Evolutionary conservation across 2,329 filamentous ascomycete genomes (phyloP).

Genomic region (Lanzia echinophila): DNA sequence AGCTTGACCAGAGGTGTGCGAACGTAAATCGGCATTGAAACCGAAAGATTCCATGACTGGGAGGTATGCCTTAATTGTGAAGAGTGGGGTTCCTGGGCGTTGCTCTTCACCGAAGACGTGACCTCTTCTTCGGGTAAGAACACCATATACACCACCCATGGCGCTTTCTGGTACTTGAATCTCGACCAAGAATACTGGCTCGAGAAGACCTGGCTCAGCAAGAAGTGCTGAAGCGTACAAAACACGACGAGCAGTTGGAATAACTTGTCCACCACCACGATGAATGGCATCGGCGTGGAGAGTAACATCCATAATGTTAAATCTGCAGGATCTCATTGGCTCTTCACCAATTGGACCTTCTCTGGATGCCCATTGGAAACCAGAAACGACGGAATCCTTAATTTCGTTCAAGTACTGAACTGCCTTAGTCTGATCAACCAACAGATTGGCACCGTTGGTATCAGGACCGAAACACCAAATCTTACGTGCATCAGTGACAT

Average conservation of each 20-base stretch:
- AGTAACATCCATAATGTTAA: slow-evolving; percentile 99
- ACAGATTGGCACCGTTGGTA: slow-evolving; percentile 94
- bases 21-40: slow-evolving; percentile 96
- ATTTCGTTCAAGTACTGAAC: slow-evolving; percentile 99
- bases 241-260: slow-evolving; percentile 95
- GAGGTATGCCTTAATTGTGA: slow-evolving; percentile 98
- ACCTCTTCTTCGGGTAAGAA: slow-evolving; percentile 94
- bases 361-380: slow-evolving; percentile 99
- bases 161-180: slow-evolving; percentile 98
- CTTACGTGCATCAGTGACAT: slow-evolving; percentile 99
- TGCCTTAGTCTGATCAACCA: slow-evolving; percentile 99
- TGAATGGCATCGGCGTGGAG: slow-evolving; percentile 99
- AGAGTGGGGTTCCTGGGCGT: slow-evolving; percentile 95
- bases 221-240: slow-evolving; percentile 89
- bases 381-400: slow-evolving; percentile 98
- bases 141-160: slow-evolving; percentile 99
- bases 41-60: slow-evolving; percentile 97
- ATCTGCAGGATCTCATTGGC: slow-evolving; percentile 94
- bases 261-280: slow-evolving; percentile 98
- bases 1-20: slow-evolving; percentile 89
- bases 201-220: slow-evolving; percentile 82
- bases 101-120: slow-evolving; percentile 99
- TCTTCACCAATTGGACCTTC: slow-evolving; percentile 98
- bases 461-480: slow-evolving; percentile 99
- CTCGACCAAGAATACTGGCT: slow-evolving; percentile 98